Base-by-base conservation (phyloP, 306 rosid species). In the Senna siamea region DNA sequence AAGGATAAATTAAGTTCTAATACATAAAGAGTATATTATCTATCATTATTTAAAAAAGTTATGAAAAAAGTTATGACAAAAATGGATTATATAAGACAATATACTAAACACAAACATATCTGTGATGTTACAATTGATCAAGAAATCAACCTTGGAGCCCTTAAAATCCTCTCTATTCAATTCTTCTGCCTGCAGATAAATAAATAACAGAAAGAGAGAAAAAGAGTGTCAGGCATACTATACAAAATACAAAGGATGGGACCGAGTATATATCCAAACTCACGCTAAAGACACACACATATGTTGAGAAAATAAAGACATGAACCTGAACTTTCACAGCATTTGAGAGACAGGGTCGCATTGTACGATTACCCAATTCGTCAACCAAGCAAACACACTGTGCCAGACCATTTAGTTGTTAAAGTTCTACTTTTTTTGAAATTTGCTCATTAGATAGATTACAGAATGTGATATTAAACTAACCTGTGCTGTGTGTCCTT, bases 331-430 rank as follows among this genome's bases (percentile, higher is more conserved):
- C 83, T 84, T 88, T 94, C 62, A 89, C 96, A 22, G 97, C 96
- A 81, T 81, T 91, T 6, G 96, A 88, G 73, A 94, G 95, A 82
- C 88, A 89, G 38, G 98, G 98, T 15, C 99, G 95, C 99, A 92
- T 89, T 26, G 99, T 94, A 9, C 99, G 95, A 73, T 92, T 92
- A 14, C 93, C 97, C 78, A 64, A 40, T 1, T 74, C 88, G 74
- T 94, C 99, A 69, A 94, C 97, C 86, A 94, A 81, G 89, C 99
- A 94, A 84, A 94, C 97, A 81, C 99, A 94, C 95, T 94, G 87
- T 60, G 23, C 52, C 18, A 79, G 28, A 80, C 53, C 67, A 73
- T 4, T 67, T 71, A 63, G 13, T 67, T 43, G 78, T 68, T 20
- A 66, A 59, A 26, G 30, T 44, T 71, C 57, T 66, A 85, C 62